Evolutionary conservation across 1,139 yeast genomes (phyloP), one percentile per base, ranked within the genome.

Genomic region (Sugiyamaella japonica): DNA sequence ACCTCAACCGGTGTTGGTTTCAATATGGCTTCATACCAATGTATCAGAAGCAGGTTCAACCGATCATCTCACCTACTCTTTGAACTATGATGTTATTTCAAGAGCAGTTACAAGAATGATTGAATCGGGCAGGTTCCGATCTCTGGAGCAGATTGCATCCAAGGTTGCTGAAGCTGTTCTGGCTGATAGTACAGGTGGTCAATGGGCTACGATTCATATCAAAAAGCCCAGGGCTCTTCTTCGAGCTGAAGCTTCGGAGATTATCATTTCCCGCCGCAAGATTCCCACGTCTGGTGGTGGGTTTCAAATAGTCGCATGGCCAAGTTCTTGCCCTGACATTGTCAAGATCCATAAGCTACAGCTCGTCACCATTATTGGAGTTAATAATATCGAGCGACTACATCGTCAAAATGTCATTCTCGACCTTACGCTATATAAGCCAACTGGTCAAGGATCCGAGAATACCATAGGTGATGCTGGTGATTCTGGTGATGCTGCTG

Each of bases 21-120:
- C 85, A 3, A 75, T 87, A 23, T 76, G 78, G 54, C 76, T 89
- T 58, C 74, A 75, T 41, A 88, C 96, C 0, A 84, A 85, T 65
- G 87, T 90, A 63, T 76, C 80, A 36, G 75, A 78, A 56, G 91
- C 96, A 7, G 84, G 93, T 9, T 73, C 74, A 12, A 81, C 85
- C 0, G 98, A 91, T 69, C 90, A 89, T 67, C 76, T 91, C 63
- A 81, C 82, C 56, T 83, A 86, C 66, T 86, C 96, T 5, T 78
- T 91, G 61, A 91, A 90, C 70, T 91, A 91, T 70, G 97, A 96
- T 1, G 91, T 84, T 10, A 80, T 91, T 12, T 82, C 91, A 2
- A 75, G 89, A 52, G 81, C 83, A 49, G 74, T 88, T 37, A 70
- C 79, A 39, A 75, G 77, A n/a, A 78, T 70, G 62, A 79, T 85